Conservation (phyloP, 257 asterid species). For the Solanum paucissectum region DNA sequence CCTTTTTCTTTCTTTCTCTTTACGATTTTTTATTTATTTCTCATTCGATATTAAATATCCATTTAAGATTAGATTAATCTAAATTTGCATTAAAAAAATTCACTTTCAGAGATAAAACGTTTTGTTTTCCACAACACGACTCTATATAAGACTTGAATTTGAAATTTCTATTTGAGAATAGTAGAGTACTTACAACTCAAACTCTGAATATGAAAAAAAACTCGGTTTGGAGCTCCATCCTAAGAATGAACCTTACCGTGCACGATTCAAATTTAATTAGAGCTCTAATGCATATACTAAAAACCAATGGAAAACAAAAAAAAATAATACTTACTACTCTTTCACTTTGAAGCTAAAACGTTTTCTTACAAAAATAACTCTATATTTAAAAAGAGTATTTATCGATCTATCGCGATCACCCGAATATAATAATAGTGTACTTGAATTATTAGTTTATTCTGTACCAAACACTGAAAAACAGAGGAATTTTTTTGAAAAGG, state of each 20-base stretch:
- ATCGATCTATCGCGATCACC: rapidly evolving
- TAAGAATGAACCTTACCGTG: rapidly evolving
- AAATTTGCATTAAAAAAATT: too few species aligned
- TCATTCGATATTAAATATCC: too few species aligned
- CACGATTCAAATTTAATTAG: too few species aligned
- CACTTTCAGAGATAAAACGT: too few species aligned
- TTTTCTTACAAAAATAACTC: rapidly evolving
- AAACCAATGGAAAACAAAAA: too few species aligned
- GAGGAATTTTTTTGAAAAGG: background rate
- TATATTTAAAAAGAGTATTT: rapidly evolving
- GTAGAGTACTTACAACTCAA: background rate
- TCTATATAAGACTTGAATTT: too few species aligned
- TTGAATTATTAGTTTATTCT: background rate
- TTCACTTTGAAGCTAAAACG: rapidly evolving
- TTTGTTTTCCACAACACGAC: background rate
- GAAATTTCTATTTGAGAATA: too few species aligned
- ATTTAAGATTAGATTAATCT: too few species aligned
- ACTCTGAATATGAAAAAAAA: background rate
- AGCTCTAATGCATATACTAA: too few species aligned
- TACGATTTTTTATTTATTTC: too few species aligned
- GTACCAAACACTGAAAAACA: background rate
- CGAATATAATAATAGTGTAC: too few species aligned
- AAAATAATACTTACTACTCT: background rate
- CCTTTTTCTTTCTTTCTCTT: too few species aligned
- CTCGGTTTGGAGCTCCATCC: rapidly evolving